Evolutionary conservation across 2,329 filamentous ascomycete species (phyloP).

Genomic region (Penicillium sp.): DNA sequence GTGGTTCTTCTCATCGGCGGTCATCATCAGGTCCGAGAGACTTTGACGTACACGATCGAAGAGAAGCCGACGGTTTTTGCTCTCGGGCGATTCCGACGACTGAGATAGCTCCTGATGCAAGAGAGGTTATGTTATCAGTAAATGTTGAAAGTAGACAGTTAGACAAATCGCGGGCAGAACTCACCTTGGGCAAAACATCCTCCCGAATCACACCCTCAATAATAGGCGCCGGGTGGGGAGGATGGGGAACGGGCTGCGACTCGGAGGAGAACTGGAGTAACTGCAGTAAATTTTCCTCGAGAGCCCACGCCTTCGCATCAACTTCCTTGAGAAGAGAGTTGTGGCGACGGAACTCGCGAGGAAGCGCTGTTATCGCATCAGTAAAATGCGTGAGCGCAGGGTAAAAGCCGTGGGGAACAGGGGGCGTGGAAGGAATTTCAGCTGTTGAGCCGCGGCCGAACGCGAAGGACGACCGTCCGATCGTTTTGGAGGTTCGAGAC

Average conservation of each 20-base stretch:
- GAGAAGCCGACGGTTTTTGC: constrained; percentile 57
- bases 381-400: constrained; percentile 74
- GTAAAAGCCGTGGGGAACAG: constrained; percentile 53
- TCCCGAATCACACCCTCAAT: constrained; percentile 34
- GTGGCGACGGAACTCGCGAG: constrained; percentile 91
- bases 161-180: constrained; percentile 8
- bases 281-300: constrained; percentile 77
- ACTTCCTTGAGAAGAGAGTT: constrained; percentile 96
- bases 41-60: constrained; percentile 76
- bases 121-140: constrained; percentile 3
- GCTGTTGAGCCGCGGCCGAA: constrained; percentile 32
- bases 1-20: constrained; percentile 95
- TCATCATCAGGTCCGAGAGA: constrained; percentile 80
- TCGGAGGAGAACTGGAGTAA: constrained; percentile 55
- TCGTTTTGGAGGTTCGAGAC: constrained; percentile 47
- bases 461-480: constrained; percentile 39
- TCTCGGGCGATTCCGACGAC: constrained; percentile 33
- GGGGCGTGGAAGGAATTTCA: constrained; percentile 26
- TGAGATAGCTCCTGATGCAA: constrained; percentile 26
- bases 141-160: neutral
- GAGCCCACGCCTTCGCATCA: constrained; percentile 89
- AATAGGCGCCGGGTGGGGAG: constrained; percentile 35
- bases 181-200: constrained; percentile 30
- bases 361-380: constrained; percentile 85
- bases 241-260: constrained; percentile 32